Evolutionary conservation across 148 eudicot genomes (phyloP).

Genomic region (Fagopyrum tataricum): DNA sequence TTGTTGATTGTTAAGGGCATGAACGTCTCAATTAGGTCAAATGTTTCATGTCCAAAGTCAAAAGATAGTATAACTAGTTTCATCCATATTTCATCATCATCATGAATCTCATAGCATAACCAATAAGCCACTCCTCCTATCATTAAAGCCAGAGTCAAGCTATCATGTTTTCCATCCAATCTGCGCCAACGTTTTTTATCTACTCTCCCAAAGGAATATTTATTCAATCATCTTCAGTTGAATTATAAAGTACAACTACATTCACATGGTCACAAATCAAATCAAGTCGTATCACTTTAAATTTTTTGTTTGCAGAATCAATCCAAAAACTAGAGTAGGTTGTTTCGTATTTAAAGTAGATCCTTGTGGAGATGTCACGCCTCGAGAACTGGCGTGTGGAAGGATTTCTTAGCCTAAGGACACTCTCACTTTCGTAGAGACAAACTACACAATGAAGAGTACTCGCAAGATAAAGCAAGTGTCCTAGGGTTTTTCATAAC

Average conservation of each 20-base stretch:
- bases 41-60: not conserved
- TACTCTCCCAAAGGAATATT: not conserved
- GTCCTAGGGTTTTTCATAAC: too few species aligned
- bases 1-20: too few species aligned
- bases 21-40: not conserved
- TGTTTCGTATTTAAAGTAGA: too few species aligned
- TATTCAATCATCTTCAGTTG: not conserved
- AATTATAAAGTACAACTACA: not conserved
- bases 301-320: not conserved
- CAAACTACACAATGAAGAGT: not conserved
- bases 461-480: too few species aligned
- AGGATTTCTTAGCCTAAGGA: not conserved
- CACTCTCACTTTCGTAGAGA: not conserved
- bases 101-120: not conserved
- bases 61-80: not conserved
- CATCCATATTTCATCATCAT: not conserved
- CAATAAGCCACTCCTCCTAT: conserved; percentile 3
- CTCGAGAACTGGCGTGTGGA: not conserved
- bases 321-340: not conserved
- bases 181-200: not conserved
- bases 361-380: too few species aligned
- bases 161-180: not conserved
- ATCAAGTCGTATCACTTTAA: not conserved
- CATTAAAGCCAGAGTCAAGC: not conserved
- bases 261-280: too few species aligned